phyloP scores from a whole-genome alignment of 2,329 filamentous ascomycete genomes.

The Colletotrichum magnum region DNA sequence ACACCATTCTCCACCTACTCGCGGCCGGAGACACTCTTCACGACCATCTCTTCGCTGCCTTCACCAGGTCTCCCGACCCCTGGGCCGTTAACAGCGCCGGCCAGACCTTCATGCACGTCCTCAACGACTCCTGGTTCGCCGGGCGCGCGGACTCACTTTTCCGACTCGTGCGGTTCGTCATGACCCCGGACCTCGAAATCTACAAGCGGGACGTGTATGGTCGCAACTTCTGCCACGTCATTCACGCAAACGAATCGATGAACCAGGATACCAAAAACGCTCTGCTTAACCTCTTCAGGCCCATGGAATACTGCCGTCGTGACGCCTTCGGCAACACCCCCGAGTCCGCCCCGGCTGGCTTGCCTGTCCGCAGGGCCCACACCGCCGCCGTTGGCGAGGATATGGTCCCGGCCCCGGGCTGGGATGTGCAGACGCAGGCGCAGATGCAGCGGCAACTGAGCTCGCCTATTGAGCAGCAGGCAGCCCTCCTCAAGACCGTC shows the following conservation, averaged over 20 bases:
- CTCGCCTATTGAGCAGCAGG: constrained; percentile 44
- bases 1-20: constrained; percentile 63
- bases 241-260: constrained; percentile 46
- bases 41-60: constrained; percentile 47
- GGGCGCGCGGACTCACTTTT: constrained; percentile 45
- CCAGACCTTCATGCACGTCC: constrained; percentile 65
- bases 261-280: constrained; percentile 48
- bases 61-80: constrained; percentile 39
- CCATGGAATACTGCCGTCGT: constrained; percentile 52
- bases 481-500: constrained; percentile 55
- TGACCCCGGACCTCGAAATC: constrained; percentile 48
- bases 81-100: constrained; percentile 56
- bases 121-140: constrained; percentile 53
- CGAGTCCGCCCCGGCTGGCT: constrained; percentile 19
- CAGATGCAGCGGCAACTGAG: constrained; percentile 9
- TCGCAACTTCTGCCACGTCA: constrained; percentile 66
- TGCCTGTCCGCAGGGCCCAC: constrained; percentile 42
- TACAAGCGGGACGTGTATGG: constrained; percentile 63
- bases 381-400: constrained; percentile 36
- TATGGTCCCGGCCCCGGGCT: constrained; percentile 10
- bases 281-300: constrained; percentile 53
- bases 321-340: constrained; percentile 64
- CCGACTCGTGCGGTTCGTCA: constrained; percentile 45
- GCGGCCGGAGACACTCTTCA: constrained; percentile 53
- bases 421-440: neutral